A percentile compares a stretch with the other conserved stretches of the same genome.
Evolutionary conservation across 2,329 filamentous ascomycete genomes (phyloP).

Genomic region (Pleoardoris graminearum): DNA sequence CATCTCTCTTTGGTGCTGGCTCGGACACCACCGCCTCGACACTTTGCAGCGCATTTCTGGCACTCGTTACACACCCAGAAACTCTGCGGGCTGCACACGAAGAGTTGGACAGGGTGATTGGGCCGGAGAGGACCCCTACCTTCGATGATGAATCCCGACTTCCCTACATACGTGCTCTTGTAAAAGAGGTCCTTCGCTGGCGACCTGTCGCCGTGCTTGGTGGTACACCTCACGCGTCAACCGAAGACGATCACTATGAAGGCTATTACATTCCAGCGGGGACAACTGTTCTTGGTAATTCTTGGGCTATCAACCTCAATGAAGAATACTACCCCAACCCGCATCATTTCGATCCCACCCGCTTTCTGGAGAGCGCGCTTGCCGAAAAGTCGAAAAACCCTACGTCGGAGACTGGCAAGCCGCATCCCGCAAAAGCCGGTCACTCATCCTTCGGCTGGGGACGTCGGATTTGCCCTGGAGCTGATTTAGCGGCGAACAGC

Average conservation of each 20-base stretch:
- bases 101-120: slow-evolving; percentile 45
- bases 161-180: slow-evolving; percentile 46
- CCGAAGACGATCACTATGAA: slow-evolving; percentile 54
- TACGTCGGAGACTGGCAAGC: slow-evolving; percentile 22
- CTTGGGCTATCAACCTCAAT: slow-evolving; percentile 51
- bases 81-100: slow-evolving; percentile 49
- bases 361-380: slow-evolving; percentile 41
- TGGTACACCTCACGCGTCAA: slow-evolving; percentile 54
- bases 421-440: slow-evolving; percentile 35
- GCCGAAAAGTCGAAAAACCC: slow-evolving; percentile 21
- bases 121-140: slow-evolving; percentile 34
- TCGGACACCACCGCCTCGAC: slow-evolving; percentile 57
- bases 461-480: slow-evolving; percentile 38
- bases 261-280: slow-evolving; percentile 56
- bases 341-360: slow-evolving; percentile 46
- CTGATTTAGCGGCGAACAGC: slow-evolving; percentile 36
- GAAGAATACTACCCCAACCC: slow-evolving; percentile 47
- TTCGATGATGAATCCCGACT: slow-evolving; percentile 45
- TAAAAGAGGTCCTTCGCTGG: slow-evolving; percentile 44
- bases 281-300: slow-evolving; percentile 52
- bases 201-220: slow-evolving; percentile 48
- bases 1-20: slow-evolving; percentile 53
- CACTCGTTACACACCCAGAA: slow-evolving; percentile 54
- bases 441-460: slow-evolving; percentile 45
- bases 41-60: slow-evolving; percentile 54